Conservation (phyloP, 169 alveolate species). For the Eimeria maxima region DNA sequence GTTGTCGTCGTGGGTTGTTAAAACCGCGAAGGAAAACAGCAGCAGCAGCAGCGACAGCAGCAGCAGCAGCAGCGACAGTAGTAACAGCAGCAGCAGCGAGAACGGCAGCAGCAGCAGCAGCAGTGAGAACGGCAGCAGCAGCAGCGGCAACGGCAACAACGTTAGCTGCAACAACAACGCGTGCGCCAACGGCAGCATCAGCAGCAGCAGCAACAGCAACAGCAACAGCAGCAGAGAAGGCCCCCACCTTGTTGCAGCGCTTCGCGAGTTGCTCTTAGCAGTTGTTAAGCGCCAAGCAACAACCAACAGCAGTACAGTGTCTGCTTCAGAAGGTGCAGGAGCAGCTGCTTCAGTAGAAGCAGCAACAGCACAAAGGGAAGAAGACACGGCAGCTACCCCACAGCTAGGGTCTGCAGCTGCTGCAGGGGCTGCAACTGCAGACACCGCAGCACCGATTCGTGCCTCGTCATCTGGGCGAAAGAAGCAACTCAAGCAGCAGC, state of each 20-base stretch:
- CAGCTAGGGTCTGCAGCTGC: background rate
- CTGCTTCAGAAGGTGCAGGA: background rate
- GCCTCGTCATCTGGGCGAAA: background rate
- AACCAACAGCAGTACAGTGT: background rate
- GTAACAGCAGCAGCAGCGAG: no score
- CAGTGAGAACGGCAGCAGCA: no score
- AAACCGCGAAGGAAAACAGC: background rate
- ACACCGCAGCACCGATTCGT: background rate
- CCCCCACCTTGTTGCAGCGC: conserved; percentile 9
- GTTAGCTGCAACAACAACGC: no score
- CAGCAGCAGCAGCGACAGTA: background rate
- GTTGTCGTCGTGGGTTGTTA: background rate
- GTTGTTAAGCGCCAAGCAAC: conserved; percentile 15
- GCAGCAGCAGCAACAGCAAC: no score
- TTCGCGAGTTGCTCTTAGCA: conserved; percentile 18
- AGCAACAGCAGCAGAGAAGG: conserved; percentile 2
- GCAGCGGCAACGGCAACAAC: no score
- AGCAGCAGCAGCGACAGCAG: background rate
- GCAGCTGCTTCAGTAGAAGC: no score
- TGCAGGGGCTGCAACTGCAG: background rate
- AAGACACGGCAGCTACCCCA: background rate
- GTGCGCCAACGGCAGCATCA: no score
- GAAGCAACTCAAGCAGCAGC: conserved; percentile 32
- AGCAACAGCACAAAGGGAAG: background rate
- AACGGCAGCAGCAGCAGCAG: no score